A percentile compares a stretch with the other conserved stretches of the same genome.
phyloP scores from a whole-genome alignment of 2,329 filamentous ascomycete genomes.

The Colletotrichum tropicicola region DNA sequence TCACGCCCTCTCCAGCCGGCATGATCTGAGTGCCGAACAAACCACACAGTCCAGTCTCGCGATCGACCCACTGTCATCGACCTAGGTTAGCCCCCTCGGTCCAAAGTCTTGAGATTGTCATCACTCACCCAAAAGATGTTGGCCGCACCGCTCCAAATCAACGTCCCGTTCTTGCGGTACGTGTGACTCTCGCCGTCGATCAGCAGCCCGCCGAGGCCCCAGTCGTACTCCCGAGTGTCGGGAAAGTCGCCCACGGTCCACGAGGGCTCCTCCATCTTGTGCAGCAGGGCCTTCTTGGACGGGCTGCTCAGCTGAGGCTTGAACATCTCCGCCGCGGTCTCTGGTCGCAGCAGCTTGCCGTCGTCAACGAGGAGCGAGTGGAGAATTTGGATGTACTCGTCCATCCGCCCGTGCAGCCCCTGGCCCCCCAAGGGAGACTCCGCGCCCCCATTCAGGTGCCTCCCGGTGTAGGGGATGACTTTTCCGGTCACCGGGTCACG shows the following conservation, averaged over 20 bases:
- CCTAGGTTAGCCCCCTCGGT: neutral
- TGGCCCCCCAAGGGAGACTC: slow-evolving; percentile 43
- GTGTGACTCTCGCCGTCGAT: slow-evolving; percentile 45
- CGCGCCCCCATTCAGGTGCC: slow-evolving; percentile 26
- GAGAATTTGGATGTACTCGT: slow-evolving; percentile 54
- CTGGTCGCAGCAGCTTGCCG: slow-evolving; percentile 52
- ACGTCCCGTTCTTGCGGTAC: slow-evolving; percentile 46
- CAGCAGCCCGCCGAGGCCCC: slow-evolving; percentile 53
- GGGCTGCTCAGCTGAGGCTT: slow-evolving; percentile 49
- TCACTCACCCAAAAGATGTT: slow-evolving; percentile 58
- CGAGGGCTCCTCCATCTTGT: slow-evolving; percentile 35
- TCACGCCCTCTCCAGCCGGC: slow-evolving; percentile 45
- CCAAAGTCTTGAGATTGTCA: accelerated
- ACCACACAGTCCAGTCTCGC: slow-evolving; percentile 48
- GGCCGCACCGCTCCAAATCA: slow-evolving; percentile 54
- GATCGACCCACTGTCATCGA: slow-evolving; percentile 39
- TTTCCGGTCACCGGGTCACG: slow-evolving; percentile 29
- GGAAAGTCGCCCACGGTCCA: slow-evolving; percentile 40
- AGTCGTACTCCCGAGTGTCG: slow-evolving; percentile 46
- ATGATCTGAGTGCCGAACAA: slow-evolving; percentile 52
- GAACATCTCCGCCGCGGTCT: slow-evolving; percentile 55
- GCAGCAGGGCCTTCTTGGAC: slow-evolving; percentile 31
- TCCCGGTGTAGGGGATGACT: slow-evolving; percentile 15
- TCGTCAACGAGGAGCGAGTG: slow-evolving; percentile 58
- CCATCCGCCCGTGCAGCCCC: slow-evolving; percentile 44